These are phyloP conservation scores for Haberlea rhodopensis DNA, from an alignment of 257 asterid species.

Conservation along the genomic window DNA sequence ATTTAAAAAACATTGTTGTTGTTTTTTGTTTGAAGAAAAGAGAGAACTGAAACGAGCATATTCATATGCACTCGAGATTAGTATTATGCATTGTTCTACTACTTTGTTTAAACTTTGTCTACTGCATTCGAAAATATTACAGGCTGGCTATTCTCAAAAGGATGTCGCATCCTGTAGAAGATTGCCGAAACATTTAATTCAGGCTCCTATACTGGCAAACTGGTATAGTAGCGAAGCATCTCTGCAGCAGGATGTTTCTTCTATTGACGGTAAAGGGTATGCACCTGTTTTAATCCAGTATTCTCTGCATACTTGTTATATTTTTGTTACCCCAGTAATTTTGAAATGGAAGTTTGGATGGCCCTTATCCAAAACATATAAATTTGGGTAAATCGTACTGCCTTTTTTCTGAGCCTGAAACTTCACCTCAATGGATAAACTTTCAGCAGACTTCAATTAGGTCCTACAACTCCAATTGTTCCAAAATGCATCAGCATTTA, in stretches of 20 bases:
- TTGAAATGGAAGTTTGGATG: too few relatives aligned
- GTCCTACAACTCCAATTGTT: background rate
- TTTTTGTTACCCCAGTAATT: background rate
- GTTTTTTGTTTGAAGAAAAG: too few relatives aligned
- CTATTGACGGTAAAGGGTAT: slow-evolving; percentile 44
- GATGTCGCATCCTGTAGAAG: slow-evolving; percentile 27
- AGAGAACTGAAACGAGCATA: background rate
- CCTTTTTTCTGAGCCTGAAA: background rate
- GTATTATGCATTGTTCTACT: slow-evolving; percentile 2
- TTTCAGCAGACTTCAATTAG: background rate
- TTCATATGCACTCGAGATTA: background rate
- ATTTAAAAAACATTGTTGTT: too few relatives aligned
- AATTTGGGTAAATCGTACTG: background rate
- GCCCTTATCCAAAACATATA: too few relatives aligned
- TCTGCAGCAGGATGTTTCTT: slow-evolving; percentile 41
- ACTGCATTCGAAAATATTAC: background rate
- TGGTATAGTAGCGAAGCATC: slow-evolving; percentile 48
- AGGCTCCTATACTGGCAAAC: slow-evolving; percentile 30
- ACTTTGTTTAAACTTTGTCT: slow-evolving; percentile 6
- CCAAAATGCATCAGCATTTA: background rate
- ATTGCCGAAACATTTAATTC: slow-evolving; percentile 33
- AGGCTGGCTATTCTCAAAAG: slow-evolving; percentile 24
- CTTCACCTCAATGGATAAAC: background rate
- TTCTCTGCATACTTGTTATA: background rate
- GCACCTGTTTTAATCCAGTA: slow-evolving; percentile 6